Percentiles rank a stretch among this genome's conserved stretches.
phyloP scores from a whole-genome alignment of 768 basidiomycete species.

The Panaeolus cyanescens region DNA sequence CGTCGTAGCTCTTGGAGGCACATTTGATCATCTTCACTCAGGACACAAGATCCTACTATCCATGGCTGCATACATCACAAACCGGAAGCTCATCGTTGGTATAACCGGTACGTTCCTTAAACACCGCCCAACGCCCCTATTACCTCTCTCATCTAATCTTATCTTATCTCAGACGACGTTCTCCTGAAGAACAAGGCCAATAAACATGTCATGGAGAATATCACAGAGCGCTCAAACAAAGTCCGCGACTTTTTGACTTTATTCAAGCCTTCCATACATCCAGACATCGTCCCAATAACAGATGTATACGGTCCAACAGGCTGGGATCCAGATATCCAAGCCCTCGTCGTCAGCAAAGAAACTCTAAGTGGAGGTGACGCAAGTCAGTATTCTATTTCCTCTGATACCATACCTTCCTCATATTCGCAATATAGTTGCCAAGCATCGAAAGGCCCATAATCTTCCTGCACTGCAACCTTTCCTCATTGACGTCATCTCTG shows the following conservation, averaged over 20 bases:
- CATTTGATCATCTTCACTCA: conserved; percentile 96
- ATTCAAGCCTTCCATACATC: conserved; percentile 65
- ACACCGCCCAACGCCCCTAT: not conserved
- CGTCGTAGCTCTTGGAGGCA: conserved; percentile 89
- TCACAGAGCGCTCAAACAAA: conserved; percentile 52
- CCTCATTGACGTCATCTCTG: conserved; percentile 89
- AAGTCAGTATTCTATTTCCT: conserved; percentile 48
- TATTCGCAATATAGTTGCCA: conserved; percentile 52
- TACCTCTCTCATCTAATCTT: conserved; percentile 8
- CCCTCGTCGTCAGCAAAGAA: conserved; percentile 89
- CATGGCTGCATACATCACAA: conserved; percentile 85
- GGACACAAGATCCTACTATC: conserved; percentile 97
- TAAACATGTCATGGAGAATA: conserved; percentile 63
- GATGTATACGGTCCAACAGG: conserved; percentile 94
- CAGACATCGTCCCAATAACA: conserved; percentile 71
- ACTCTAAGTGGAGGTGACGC: conserved; percentile 75
- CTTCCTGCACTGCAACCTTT: conserved; percentile 67
- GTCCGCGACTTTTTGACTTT: conserved; percentile 72
- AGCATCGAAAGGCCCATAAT: conserved; percentile 51
- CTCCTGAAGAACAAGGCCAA: conserved; percentile 75
- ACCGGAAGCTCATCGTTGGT: conserved; percentile 84
- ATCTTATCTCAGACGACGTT: conserved; percentile 53
- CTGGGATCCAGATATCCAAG: conserved; percentile 87
- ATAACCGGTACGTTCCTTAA: conserved; percentile 66
- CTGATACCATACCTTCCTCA: not conserved